Base-by-base conservation (phyloP, 2,329 filamentous ascomycete species). In the Camillea tinctor region DNA sequence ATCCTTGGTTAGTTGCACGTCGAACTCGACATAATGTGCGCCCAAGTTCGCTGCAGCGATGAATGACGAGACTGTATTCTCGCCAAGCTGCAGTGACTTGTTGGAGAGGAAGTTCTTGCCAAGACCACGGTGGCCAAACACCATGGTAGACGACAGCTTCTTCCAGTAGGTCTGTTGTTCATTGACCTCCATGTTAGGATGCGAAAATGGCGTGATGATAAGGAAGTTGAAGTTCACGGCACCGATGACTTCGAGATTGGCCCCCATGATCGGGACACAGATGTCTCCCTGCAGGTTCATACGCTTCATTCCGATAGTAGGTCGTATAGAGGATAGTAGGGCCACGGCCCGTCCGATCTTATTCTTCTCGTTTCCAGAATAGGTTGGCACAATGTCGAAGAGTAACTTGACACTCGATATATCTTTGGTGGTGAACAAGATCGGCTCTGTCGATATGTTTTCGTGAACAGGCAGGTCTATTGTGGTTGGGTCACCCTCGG, bases 1-100 rank as follows among this genome's bases (percentile, higher is more conserved):
- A 72, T 99, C 95, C 72, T 99, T 99, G n/a, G 95, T 99, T 48
- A 99, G 81, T 73, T 99, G 95, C 0, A 99, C 95, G 73, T 99
- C 95, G 70, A 90, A 88, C 68, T 89, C 86, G 52, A 90, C 86
- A 67, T 89, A 89, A 58, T 88, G 84, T 2, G 87, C 95, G 8
- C 95, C 95, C 55, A 99, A 77, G 67, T 97, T 98, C 50, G 94
- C 93, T 1, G 95, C 95, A 2, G 94, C 92, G 71, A 98, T 97
- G 76, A 99, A 99, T 0, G 95, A 98, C 58, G 89, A 90, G 23
- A 99, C 83, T 0, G 95, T 99, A 74, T 99, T 99, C 76, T 99
- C 95, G 61, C 95, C 96, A 1, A 99, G 82, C 73, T 99, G 96
- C 36, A 99, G 81, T 1, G 93, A 97, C 62, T 88, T 91, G 72